Evolutionary conservation across 2,329 filamentous ascomycete species (phyloP).

Genomic region (Cytospora mali): DNA sequence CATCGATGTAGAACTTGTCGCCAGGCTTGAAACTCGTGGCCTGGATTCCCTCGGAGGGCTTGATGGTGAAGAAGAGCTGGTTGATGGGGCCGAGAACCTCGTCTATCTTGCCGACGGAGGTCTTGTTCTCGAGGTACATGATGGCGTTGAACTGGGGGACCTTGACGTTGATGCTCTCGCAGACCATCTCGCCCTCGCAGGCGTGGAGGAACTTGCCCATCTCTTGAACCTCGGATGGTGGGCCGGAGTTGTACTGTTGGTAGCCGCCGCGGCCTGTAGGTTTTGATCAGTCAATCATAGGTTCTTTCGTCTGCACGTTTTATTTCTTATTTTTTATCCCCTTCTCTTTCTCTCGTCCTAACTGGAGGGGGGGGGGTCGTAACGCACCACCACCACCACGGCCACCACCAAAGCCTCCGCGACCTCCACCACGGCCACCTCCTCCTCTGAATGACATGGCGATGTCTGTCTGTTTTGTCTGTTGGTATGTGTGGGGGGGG

Average conservation of each 20-base stretch:
- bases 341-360: no score
- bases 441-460: constrained; percentile 67
- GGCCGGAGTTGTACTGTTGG: constrained; percentile 61
- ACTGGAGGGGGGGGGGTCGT: neutral
- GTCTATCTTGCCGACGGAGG: constrained; percentile 92
- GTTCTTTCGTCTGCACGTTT: constrained; percentile 32
- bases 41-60: constrained; percentile 94
- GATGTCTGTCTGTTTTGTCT: constrained; percentile 37
- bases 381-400: constrained; percentile 52
- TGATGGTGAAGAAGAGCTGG: constrained; percentile 98
- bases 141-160: constrained; percentile 99
- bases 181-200: constrained; percentile 97
- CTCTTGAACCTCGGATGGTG: constrained; percentile 68
- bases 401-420: constrained; percentile 53
- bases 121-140: constrained; percentile 99
- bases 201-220: constrained; percentile 94
- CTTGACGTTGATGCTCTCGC: constrained; percentile 92
- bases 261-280: constrained; percentile 63
- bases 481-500: constrained; percentile 5
- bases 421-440: constrained; percentile 47
- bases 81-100: constrained; percentile 97
- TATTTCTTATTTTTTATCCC: constrained; percentile 35
- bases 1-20: constrained; percentile 95
- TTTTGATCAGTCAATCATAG: constrained; percentile 21
- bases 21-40: constrained; percentile 92